phyloP scores from a whole-genome alignment of 129 eudicot genomes.

The Gnaphalium uliginosum region DNA sequence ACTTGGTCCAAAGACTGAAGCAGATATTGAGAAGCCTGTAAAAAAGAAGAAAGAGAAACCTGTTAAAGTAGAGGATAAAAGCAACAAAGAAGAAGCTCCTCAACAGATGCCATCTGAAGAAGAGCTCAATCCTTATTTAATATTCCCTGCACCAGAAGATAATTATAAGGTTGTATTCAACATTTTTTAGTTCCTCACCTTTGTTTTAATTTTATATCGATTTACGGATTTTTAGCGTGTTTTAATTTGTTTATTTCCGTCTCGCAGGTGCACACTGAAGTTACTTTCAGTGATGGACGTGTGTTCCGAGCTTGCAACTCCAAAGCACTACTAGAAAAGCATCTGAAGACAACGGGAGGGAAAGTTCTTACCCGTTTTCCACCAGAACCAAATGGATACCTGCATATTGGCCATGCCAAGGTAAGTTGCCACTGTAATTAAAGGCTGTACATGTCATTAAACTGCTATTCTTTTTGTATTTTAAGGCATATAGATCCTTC shows the following conservation, averaged over 20 bases:
- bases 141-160: constrained; percentile 85
- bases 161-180: constrained; percentile 63
- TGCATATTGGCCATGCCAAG: constrained; percentile 98
- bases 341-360: constrained; percentile 75
- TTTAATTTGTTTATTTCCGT: constrained; percentile 10
- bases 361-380: constrained; percentile 94
- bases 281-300: constrained; percentile 75
- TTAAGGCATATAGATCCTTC: background rate
- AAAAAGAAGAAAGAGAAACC: constrained; percentile 99
- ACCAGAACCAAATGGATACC: constrained; percentile 97
- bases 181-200: background rate
- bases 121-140: constrained; percentile 79
- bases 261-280: constrained; percentile 90
- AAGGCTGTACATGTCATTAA: constrained; percentile 7
- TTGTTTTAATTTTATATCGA: background rate
- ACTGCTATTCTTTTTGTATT: constrained; percentile 6
- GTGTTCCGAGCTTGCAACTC: constrained; percentile 89
- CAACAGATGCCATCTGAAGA: constrained; percentile 68
- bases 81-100: constrained; percentile 45
- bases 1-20: constrained; percentile 93
- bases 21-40: constrained; percentile 86
- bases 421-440: constrained; percentile 31
- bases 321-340: constrained; percentile 64
- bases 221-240: background rate
- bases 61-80: constrained; percentile 71